Percentiles rank a stretch among this genome's conserved stretches.
These are phyloP conservation scores for Tolypocladium endophyticum DNA, from an alignment of 2,329 filamentous ascomycete species.

Conservation along the genomic window DNA sequence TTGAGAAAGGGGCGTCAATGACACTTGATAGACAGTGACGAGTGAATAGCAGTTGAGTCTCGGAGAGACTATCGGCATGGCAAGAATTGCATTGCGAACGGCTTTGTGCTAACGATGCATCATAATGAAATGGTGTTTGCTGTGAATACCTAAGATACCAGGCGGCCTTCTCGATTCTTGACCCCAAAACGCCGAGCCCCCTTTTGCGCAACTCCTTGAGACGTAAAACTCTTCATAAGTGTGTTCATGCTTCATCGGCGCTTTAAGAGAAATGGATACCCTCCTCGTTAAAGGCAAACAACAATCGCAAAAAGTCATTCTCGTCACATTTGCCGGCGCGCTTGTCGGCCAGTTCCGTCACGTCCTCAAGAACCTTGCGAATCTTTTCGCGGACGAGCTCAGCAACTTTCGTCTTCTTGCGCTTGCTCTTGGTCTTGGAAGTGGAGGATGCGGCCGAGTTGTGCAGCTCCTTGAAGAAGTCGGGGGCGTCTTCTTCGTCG, in stretches of 20 bases:
- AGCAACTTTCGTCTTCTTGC: slow-evolving; percentile 69
- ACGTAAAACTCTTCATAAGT: background rate
- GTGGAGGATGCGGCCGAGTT: slow-evolving; percentile 20
- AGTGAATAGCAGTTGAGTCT: background rate
- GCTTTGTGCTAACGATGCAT: background rate
- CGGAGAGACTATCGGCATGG: background rate
- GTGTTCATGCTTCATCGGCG: background rate
- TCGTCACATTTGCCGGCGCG: slow-evolving; percentile 82
- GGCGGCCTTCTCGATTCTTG: background rate
- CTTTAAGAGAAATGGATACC: slow-evolving; percentile 78
- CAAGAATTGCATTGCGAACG: background rate
- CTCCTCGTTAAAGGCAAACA: slow-evolving; percentile 79
- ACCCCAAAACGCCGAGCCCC: background rate
- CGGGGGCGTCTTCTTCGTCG: slow-evolving; percentile 63
- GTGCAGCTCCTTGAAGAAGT: slow-evolving; percentile 67
- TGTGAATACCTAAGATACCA: background rate
- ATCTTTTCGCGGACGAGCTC: slow-evolving; percentile 83
- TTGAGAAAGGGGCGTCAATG: background rate
- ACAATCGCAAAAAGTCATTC: slow-evolving; percentile 75
- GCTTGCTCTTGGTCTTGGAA: slow-evolving; percentile 54
- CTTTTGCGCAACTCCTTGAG: background rate
- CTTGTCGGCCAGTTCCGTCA: slow-evolving; percentile 71
- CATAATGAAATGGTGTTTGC: background rate
- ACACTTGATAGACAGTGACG: background rate
- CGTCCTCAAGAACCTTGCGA: slow-evolving; percentile 69